phyloP scores from a whole-genome alignment of 176 grass and related monocot genomes.

The Cocos nucifera region DNA sequence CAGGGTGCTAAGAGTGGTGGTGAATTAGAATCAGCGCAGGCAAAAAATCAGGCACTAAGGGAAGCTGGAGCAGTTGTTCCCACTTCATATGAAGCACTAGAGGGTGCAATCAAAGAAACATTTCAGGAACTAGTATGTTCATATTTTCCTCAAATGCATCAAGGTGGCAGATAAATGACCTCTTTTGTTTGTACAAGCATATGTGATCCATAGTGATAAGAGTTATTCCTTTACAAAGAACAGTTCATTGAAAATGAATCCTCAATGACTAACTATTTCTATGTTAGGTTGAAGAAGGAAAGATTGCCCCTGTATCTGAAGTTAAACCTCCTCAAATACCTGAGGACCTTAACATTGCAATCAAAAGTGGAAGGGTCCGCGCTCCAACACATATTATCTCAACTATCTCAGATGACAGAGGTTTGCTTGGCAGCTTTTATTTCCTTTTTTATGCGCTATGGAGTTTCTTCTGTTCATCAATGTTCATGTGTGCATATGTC shows the following conservation, averaged over 20 bases:
- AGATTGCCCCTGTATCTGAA: constrained; percentile 69
- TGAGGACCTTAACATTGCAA: constrained; percentile 87
- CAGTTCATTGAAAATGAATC: no score
- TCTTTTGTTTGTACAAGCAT: background rate
- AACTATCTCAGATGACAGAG: constrained; percentile 99
- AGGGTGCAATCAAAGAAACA: constrained; percentile 71
- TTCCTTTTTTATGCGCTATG: background rate
- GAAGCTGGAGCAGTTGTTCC: constrained; percentile 95
- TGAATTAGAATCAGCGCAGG: constrained; percentile 97
- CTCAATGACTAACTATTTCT: background rate
- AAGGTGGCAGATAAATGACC: background rate
- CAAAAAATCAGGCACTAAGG: constrained; percentile 79
- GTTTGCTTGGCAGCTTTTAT: constrained; percentile 40
- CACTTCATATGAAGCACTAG: constrained; percentile 92
- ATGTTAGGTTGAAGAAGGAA: constrained; percentile 77
- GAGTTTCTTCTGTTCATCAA: background rate
- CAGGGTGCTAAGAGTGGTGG: constrained; percentile 96
- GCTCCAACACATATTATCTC: constrained; percentile 98
- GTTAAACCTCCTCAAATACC: constrained; percentile 85
- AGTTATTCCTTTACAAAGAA: no score
- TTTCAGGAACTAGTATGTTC: constrained; percentile 79
- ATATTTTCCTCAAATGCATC: constrained; percentile 3
- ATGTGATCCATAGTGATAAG: background rate
- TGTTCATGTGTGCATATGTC: constrained; percentile 17
- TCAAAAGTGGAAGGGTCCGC: constrained; percentile 97